These are phyloP conservation scores for Paraurostyla sp. DNA, from an alignment of 73 alveolate species.

Conservation along the genomic window DNA sequence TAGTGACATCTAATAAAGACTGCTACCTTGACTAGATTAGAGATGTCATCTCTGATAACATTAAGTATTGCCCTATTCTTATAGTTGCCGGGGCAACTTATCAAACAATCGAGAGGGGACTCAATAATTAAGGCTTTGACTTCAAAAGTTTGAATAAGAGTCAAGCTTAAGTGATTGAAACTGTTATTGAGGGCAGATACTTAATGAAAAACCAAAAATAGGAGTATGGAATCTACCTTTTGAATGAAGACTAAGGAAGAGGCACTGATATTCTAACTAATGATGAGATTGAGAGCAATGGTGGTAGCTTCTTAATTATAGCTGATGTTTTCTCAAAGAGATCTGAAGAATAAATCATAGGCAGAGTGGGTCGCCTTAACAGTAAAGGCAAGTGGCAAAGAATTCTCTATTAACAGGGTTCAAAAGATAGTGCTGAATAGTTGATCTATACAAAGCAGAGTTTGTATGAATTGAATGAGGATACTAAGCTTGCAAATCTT, in stretches of 20 bases:
- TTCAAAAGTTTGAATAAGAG: not conserved
- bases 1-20: not conserved
- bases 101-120: not conserved
- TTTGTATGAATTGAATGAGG: too few species aligned
- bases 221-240: not conserved
- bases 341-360: slow-evolving; percentile 30
- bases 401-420: not conserved
- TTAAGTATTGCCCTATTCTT: not conserved
- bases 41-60: not conserved
- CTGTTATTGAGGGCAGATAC: slow-evolving; percentile 8
- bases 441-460: not conserved
- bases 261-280: slow-evolving; percentile 33
- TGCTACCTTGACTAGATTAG: not conserved
- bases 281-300: slow-evolving; percentile 43
- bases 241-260: slow-evolving; percentile 40
- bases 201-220: not conserved
- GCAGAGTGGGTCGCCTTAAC: slow-evolving; percentile 20
- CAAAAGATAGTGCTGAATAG: slow-evolving; percentile 19
- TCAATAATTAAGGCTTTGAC: not conserved
- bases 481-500: too few species aligned
- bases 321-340: slow-evolving; percentile 16
- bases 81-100: not conserved
- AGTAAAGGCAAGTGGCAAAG: slow-evolving; percentile 15
- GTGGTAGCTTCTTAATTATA: not conserved
- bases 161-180: not conserved